Evolutionary conservation across 2,329 filamentous ascomycete genomes (phyloP), one percentile per base, ranked within the genome.

Genomic region (Trichoderma sp.): DNA sequence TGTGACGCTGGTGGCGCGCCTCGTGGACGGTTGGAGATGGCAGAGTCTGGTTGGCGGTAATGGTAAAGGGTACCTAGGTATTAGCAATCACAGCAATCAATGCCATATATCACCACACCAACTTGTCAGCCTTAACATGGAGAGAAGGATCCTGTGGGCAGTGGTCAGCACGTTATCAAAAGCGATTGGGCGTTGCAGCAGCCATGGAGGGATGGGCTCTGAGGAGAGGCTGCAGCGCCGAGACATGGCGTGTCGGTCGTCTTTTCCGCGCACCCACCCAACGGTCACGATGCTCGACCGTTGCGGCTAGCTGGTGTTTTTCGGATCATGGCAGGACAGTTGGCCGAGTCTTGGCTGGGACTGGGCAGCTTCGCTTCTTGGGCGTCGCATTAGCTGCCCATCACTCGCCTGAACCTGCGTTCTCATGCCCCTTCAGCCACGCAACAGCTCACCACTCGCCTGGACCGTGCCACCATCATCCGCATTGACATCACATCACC

Each of bases 401-500:
- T 54, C 26, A 54, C 28, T 54, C 14, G 8, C 30, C n/a, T 58
- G 54, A 58, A 58, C 54, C 32, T 58, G 54, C 32, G 30, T 58
- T 21, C 34, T 34, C 8, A 37, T n/a, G 32, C n/a, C 46, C 46
- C 39, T n/a, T 24, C 46, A 49, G 39, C 46, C 46, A 49, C 24
- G n/a, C 7, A 54, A 54, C 13, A 11, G 61, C 46, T 43, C 49
- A 39, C 37, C 14, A 39, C 43, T 26, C n/a, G n/a, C 52, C 52
- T 30, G 61, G 55, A 49, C 61, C 52, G 61, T 65, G 61, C 61
- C 61, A 65, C 63, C 63, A 34, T 66, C 63, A 59, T 49, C 54
- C 28, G 63, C 63, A 66, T 66, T 37, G 63, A 56, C 63, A 66
- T 66, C 63, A 66, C 63, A 66, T 66, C 63, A 66, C 63, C 63